These are phyloP conservation scores for Theobroma grandiflorum DNA, from an alignment of 441 rosid genomes.

Conservation along the genomic window DNA sequence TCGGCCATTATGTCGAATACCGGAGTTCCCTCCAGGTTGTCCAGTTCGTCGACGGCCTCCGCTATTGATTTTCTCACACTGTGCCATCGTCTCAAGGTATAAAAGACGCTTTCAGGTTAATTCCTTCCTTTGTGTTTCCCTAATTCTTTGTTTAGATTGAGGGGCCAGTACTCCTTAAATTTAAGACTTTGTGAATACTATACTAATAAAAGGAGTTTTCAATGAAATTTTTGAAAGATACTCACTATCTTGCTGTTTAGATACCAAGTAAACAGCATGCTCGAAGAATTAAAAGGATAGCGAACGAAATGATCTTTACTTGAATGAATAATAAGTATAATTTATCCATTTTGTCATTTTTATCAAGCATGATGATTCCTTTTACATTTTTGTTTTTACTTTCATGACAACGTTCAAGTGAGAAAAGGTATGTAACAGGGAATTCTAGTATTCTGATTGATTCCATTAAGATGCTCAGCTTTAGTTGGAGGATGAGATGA, in stretches of 20 bases:
- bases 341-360: too few relatives aligned
- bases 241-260: background rate
- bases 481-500: too few relatives aligned
- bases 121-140: background rate
- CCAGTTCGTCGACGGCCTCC: slow-evolving; percentile 46
- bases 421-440: too few relatives aligned
- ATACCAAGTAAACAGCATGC: background rate
- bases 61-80: slow-evolving; percentile 72
- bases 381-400: too few relatives aligned
- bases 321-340: too few relatives aligned
- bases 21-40: slow-evolving; percentile 34
- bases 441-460: too few relatives aligned
- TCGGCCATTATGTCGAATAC: slow-evolving; percentile 37
- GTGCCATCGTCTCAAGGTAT: slow-evolving; percentile 71
- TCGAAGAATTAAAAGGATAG: background rate
- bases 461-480: too few relatives aligned
- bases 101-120: background rate
- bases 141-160: background rate
- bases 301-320: too few relatives aligned
- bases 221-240: background rate
- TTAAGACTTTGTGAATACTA: background rate
- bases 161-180: background rate
- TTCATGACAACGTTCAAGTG: too few relatives aligned
- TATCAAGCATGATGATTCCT: too few relatives aligned
- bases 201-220: background rate